A percentile compares a stretch with the other conserved stretches of the same genome.
phyloP scores from a whole-genome alignment of 2,329 filamentous ascomycete species.

The Alternaria brassicicola region DNA sequence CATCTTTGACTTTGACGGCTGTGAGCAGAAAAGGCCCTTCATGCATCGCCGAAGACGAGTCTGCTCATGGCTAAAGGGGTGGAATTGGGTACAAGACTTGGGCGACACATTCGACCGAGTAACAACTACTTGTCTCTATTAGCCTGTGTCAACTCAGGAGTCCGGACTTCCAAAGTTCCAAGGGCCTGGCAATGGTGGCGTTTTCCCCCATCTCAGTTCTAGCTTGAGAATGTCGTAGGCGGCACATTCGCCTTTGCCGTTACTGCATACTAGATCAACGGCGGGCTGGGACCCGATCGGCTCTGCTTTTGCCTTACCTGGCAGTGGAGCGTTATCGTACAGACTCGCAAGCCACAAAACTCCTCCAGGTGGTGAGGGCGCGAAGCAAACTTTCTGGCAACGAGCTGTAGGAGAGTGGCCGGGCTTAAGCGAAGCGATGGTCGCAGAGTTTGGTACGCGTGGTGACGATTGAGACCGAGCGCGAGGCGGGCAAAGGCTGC shows the following conservation, averaged over 20 bases:
- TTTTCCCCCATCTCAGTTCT: background rate
- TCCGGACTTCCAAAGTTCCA: background rate
- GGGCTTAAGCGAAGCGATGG: constrained; percentile 1
- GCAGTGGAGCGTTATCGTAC: background rate
- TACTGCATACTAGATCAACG: background rate
- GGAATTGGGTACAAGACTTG: background rate
- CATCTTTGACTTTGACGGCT: background rate
- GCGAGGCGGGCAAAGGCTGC: background rate
- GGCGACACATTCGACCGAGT: background rate
- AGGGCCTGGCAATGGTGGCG: background rate
- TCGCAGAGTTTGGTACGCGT: constrained; percentile 4
- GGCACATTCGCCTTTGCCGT: constrained; percentile 5
- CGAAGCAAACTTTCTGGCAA: background rate
- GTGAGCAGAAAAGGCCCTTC: background rate
- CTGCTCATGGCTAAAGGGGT: background rate
- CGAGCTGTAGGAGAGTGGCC: background rate
- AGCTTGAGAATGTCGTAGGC: background rate
- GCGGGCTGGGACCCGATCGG: background rate
- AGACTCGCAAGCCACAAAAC: constrained; percentile 2
- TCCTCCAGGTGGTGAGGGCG: background rate
- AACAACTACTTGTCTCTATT: background rate
- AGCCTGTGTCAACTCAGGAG: background rate
- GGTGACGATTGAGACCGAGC: constrained; percentile 3
- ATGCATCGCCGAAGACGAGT: background rate
- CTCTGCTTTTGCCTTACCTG: background rate